Base-by-base conservation (phyloP, 2,329 filamentous ascomycete genomes). In the Neofusicoccum kwambonambiense region DNA sequence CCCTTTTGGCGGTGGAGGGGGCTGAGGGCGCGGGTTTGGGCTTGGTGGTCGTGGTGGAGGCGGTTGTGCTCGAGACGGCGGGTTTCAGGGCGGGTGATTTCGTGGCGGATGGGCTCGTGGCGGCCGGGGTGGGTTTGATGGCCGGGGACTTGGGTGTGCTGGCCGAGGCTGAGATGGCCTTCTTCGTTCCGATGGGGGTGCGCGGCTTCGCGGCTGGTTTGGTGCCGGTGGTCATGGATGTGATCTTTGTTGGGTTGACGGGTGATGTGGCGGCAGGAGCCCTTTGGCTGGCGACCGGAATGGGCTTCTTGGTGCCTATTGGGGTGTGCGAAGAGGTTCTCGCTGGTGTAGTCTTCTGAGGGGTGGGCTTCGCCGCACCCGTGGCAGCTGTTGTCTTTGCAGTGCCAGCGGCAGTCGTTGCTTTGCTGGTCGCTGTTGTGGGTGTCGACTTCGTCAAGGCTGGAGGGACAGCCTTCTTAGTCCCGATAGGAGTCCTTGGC, bases 1-100 rank as follows among this genome's bases (percentile, higher is more conserved):
- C 74, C 2, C 75, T 75, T 69, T 73, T 79, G 65, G 72, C 73
- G 12, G 51, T 56, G 35, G 35, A 39, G 22, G 22, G n/a, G 31
- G 6, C 3, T 9, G 51, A 22, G 34, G 17, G n/a, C 4, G 34
- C 9, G 3, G 51, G 3, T 1, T 34, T 13, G 19, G 35, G 51
- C 13, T 27, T 39, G 8, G 17, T 41, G n/a, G 19, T 56, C 2
- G 19, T 9, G 12, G 51, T 41, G 1, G 61, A 39, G 15, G 19
- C 27, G 22, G 27, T 39, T 11, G 47, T 37, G 3, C 12, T 12
- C 15, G 27, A 31, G 27, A 31, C 27, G 49, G 37, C 47, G 17
- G 52, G 63, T 31, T 63, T 52, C 51, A 42, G 12, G 22, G 50
- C 65, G 11, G 70, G 66, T 13, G 70, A 67, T 51, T 70, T 74